Evolutionary conservation across 169 alveolate species (phyloP), one percentile per base, ranked within the genome.

Genomic region (Cryptosporidium canis): DNA sequence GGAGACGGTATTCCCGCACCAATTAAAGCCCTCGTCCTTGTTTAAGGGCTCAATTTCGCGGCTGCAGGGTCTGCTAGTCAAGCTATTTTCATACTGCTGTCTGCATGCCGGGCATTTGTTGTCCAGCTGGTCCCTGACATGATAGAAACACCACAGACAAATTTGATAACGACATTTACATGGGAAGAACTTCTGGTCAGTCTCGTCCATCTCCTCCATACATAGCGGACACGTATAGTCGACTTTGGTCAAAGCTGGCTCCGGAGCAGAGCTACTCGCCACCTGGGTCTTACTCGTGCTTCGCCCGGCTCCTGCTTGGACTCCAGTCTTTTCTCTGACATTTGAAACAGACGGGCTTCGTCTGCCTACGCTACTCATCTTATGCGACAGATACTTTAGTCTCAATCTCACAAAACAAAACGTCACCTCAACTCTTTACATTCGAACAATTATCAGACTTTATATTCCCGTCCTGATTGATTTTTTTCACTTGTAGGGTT

Each of bases 41-140:
- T 41, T 29, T 5, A 77, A 6, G 31, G 44, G 44, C 8, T 39
- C 44, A 39, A 55, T 61, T 29, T 77, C 77, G n/a, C 70, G 70
- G 37, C 37, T 48, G 11, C 58, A 27, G 16, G 87, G 51, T 29
- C 45, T 33, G 27, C 33, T 77, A 18, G 77, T 58, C 11, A 77
- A 31, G 18, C 92, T 85, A 90, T 95, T 97, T 39, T 95, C 95
- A 71, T 95, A 95, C 68, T 90, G 95, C 63, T 96, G 93, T 66
- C 98, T 85, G 61, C 98, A 95, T 41, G 97, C 97, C 9, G 98
- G 98, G 90, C 98, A 95, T 83, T 94, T 93, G 90, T 94, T 94
- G 65, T 95, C 96, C 95, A 95, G 90, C 55, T 94, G 93, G 33
- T 93, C 96, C 53, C 97, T 87, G 44, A 95, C 92, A 90, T 95